phyloP scores from a whole-genome alignment of 192 early-diverging fungal species.

The Lobosporangium transversale region DNA sequence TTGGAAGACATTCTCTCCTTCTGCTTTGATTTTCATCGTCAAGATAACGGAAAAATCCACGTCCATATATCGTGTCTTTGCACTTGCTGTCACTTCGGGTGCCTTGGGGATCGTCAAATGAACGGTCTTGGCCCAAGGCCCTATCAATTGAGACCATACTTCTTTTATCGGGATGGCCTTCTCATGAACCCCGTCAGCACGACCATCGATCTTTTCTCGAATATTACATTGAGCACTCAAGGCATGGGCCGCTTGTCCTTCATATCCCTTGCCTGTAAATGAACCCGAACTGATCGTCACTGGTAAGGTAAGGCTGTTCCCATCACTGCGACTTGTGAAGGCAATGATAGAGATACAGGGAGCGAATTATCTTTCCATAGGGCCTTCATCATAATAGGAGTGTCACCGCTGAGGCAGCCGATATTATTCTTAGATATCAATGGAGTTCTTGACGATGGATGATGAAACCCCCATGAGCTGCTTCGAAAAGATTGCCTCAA shows the following conservation, averaged over 20 bases:
- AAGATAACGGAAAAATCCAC: neutral
- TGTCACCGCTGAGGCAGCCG: too few species aligned
- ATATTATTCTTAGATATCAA: too few species aligned
- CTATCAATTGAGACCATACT: neutral
- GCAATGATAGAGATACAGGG: neutral
- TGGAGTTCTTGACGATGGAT: too few species aligned
- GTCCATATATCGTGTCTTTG: neutral
- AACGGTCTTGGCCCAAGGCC: conserved; percentile 3
- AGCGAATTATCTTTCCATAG: neutral
- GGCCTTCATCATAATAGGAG: neutral
- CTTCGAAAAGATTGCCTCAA: conserved; percentile 6
- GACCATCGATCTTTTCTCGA: neutral
- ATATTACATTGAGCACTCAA: neutral
- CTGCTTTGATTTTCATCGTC: conserved; percentile 3
- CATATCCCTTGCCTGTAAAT: neutral
- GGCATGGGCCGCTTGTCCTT: neutral
- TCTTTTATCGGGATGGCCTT: neutral
- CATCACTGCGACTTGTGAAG: neutral
- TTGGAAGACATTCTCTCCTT: neutral
- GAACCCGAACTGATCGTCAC: neutral
- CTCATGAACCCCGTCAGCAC: neutral
- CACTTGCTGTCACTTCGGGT: neutral
- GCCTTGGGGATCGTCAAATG: neutral
- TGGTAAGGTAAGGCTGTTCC: neutral
- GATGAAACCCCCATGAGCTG: neutral